A percentile compares a stretch with the other conserved stretches of the same genome.
These are phyloP conservation scores for Pseudogymnoascus sp. DNA, from an alignment of 2,329 filamentous ascomycete species.

Conservation along the genomic window DNA sequence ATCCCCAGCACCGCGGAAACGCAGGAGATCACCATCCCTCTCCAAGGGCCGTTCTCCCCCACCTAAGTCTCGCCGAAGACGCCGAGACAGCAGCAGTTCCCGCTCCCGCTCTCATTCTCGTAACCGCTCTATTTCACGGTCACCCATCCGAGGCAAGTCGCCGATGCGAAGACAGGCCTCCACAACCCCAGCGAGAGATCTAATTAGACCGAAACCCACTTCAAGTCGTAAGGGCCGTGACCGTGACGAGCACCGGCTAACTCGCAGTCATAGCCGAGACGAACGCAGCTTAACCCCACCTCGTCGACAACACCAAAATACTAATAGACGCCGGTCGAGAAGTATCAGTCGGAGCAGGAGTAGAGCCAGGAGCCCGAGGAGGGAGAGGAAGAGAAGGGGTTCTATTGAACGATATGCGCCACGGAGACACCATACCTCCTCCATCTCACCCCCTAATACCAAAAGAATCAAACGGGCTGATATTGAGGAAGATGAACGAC, in stretches of 20 bases:
- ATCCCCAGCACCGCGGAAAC: slow-evolving; percentile 21
- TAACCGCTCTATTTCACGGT: slow-evolving; percentile 3
- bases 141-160: slow-evolving; percentile 6
- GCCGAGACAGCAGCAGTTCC: slow-evolving; percentile 23
- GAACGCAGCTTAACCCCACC: slow-evolving; percentile 27
- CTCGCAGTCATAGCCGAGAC: slow-evolving; percentile 25
- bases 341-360: slow-evolving; percentile 11
- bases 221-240: slow-evolving; percentile 21
- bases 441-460: slow-evolving; percentile 39
- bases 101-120: slow-evolving; percentile 24
- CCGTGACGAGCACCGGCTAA: slow-evolving; percentile 27
- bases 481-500: slow-evolving; percentile 42
- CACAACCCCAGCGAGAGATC: slow-evolving; percentile 8
- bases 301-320: slow-evolving; percentile 21
- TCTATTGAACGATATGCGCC: slow-evolving; percentile 29
- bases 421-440: slow-evolving; percentile 44
- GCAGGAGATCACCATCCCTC: slow-evolving; percentile 25
- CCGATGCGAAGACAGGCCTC: background rate
- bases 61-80: slow-evolving; percentile 20
- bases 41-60: slow-evolving; percentile 25
- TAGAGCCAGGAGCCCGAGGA: slow-evolving; percentile 11
- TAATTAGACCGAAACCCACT: slow-evolving; percentile 10
- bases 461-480: slow-evolving; percentile 48
- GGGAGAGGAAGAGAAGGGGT: slow-evolving; percentile 25
- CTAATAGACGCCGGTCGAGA: slow-evolving; percentile 21